Evolutionary conservation across 495 filamentous ascomycete genomes (phyloP), one percentile per base, ranked within the genome.

Genomic region (Penicillium paradoxum): DNA sequence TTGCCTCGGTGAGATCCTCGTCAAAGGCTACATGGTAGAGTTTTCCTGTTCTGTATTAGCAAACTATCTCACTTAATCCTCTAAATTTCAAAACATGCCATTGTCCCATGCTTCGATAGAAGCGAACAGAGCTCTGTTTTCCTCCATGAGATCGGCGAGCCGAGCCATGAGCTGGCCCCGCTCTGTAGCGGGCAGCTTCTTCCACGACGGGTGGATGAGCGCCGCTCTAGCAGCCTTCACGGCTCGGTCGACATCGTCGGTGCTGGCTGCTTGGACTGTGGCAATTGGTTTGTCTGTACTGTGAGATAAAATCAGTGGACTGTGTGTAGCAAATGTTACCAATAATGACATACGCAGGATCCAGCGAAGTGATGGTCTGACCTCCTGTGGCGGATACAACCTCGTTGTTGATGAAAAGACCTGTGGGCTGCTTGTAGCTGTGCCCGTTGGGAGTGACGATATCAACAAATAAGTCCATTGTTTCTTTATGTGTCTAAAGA

Each of bases 71-170:
- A 2, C 10, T 45, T 29, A 3, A 27, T 27, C 4, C 9, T 11
- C 29, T 9, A 1, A 1, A 2, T 19, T 19, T 36, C 3, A 1
- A 36, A 9, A 53, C 58, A 13, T 40, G 70, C 90, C 92, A 65
- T 96, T 96, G 67, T 97, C 91, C 83, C 91, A 93, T 0, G 88
- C 87, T 70, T 97, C 92, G 39, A 97, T 91, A 1, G 90, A 87
- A n/a, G 90, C 90, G 4, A 97, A 75, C 0, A 78, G 73, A 58
- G 90, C 85, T 43, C 76, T 75, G 59, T 96, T 77, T 60, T 87
- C 52, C 44, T 86, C 69, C 14, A 91, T 71, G 3, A 97, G 73
- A 47, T 86, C 83, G 9, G 88, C 85, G 36, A 97, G 77, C 57
- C 82, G 86, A 46, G 66, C 73, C 81, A 97, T 82, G 49, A 96